These are phyloP conservation scores for Ceratobasidium sp. DNA, from an alignment of 1,284 basidiomycete species.

Conservation along the genomic window DNA sequence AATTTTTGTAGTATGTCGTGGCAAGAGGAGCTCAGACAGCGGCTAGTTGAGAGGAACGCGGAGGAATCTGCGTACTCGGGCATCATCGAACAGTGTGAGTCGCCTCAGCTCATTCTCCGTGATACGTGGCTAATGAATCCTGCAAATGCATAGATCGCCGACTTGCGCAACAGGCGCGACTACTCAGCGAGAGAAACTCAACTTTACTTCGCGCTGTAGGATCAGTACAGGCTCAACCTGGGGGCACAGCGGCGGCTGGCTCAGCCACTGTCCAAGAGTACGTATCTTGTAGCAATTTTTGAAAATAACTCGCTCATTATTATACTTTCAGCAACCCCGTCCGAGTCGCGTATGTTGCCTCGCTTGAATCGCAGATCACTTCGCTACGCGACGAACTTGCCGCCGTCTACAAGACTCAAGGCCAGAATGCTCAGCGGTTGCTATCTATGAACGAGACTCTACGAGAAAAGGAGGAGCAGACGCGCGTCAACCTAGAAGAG, in stretches of 20 bases:
- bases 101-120: slow-evolving; percentile 16
- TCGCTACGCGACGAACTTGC: slow-evolving; percentile 90
- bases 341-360: slow-evolving; percentile 84
- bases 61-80: slow-evolving; percentile 79
- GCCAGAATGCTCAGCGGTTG: slow-evolving; percentile 92
- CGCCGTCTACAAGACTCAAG: slow-evolving; percentile 94
- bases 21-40: slow-evolving; percentile 61
- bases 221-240: slow-evolving; percentile 73
- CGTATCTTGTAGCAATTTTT: neutral
- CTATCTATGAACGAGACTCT: slow-evolving; percentile 94
- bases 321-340: slow-evolving; percentile 73
- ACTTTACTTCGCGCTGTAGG: slow-evolving; percentile 82
- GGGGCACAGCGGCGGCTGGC: slow-evolving; percentile 60
- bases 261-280: slow-evolving; percentile 57
- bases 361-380: slow-evolving; percentile 93
- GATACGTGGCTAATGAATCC: neutral
- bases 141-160: slow-evolving; percentile 72
- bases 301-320: slow-evolving; percentile 41
- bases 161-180: slow-evolving; percentile 87
- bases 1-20: slow-evolving; percentile 44
- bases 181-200: slow-evolving; percentile 89
- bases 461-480: slow-evolving; percentile 87
- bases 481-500: slow-evolving; percentile 79
- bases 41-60: slow-evolving; percentile 80
- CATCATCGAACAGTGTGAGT: slow-evolving; percentile 89